Evolutionary conservation across 345 rosid species (phyloP).

Genomic region (Syzygium grande): DNA sequence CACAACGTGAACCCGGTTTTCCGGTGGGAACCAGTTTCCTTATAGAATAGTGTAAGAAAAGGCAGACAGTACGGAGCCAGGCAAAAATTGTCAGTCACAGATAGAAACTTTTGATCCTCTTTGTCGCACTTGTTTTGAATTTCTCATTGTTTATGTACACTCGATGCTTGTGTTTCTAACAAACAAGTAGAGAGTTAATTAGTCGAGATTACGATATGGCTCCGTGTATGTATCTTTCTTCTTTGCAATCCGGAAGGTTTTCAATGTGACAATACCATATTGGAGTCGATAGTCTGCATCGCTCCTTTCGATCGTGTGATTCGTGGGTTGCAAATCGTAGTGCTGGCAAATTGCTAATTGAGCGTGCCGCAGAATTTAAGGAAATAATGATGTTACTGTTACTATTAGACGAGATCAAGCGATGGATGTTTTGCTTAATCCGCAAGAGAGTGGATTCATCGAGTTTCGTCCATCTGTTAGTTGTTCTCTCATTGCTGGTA

Average conservation of each 20-base stretch:
- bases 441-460: background rate
- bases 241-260: background rate
- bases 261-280: background rate
- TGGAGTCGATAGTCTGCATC: background rate
- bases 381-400: background rate
- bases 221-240: background rate
- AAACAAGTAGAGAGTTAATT: background rate
- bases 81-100: slow-evolving; percentile 10
- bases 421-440: background rate
- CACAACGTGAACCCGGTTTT: background rate
- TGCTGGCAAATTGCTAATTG: background rate
- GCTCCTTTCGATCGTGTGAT: rapidly evolving
- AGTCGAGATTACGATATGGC: background rate
- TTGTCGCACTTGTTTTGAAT: background rate
- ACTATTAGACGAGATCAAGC: background rate
- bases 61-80: slow-evolving; percentile 80
- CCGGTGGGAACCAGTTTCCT: background rate
- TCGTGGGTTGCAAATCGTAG: background rate
- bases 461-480: background rate
- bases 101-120: background rate
- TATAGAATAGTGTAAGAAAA: slow-evolving; percentile 2
- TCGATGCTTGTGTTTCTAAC: background rate
- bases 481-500: background rate
- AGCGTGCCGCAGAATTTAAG: background rate
- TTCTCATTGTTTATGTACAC: background rate